These are phyloP conservation scores for Fusarium pilosicola DNA, from an alignment of 2,329 filamentous ascomycete genomes.

Conservation along the genomic window DNA sequence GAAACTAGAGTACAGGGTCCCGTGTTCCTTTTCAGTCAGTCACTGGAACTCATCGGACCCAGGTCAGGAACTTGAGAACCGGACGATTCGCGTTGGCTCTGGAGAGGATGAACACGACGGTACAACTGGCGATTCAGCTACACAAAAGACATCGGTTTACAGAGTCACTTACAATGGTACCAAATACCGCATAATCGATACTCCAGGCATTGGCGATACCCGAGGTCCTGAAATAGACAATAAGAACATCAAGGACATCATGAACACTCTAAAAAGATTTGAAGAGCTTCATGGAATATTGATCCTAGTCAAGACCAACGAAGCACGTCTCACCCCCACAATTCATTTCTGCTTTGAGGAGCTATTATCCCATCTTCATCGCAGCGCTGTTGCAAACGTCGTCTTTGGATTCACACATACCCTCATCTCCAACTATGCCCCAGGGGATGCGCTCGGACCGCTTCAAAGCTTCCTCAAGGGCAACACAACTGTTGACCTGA, in stretches of 20 bases:
- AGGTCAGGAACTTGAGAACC: not conserved
- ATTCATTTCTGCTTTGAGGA: slow-evolving; percentile 31
- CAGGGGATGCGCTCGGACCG: not conserved
- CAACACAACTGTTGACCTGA: not conserved
- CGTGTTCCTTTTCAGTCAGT: slow-evolving; percentile 20
- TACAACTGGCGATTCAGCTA: slow-evolving; percentile 15
- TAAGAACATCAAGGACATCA: slow-evolving; percentile 18
- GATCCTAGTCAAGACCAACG: slow-evolving; percentile 22
- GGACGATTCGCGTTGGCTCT: slow-evolving; percentile 14
- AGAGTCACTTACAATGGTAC: not conserved
- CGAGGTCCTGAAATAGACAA: slow-evolving; percentile 19
- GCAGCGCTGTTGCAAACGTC: slow-evolving; percentile 22
- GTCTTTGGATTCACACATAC: slow-evolving; percentile 32
- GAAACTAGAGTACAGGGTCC: slow-evolving; percentile 19
- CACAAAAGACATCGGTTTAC: slow-evolving; percentile 12
- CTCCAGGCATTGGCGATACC: slow-evolving; percentile 25
- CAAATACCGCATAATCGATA: slow-evolving; percentile 21
- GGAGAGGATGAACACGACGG: slow-evolving; percentile 25
- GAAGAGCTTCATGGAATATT: slow-evolving; percentile 28
- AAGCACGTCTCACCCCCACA: not conserved
- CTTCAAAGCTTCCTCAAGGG: slow-evolving; percentile 1
- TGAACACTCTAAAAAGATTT: slow-evolving; percentile 6
- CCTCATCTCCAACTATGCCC: slow-evolving; percentile 7
- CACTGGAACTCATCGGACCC: not conserved
- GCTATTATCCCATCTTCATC: slow-evolving; percentile 14